phyloP scores from a whole-genome alignment of 176 grass and related monocot species.

The Zizania latifolia region DNA sequence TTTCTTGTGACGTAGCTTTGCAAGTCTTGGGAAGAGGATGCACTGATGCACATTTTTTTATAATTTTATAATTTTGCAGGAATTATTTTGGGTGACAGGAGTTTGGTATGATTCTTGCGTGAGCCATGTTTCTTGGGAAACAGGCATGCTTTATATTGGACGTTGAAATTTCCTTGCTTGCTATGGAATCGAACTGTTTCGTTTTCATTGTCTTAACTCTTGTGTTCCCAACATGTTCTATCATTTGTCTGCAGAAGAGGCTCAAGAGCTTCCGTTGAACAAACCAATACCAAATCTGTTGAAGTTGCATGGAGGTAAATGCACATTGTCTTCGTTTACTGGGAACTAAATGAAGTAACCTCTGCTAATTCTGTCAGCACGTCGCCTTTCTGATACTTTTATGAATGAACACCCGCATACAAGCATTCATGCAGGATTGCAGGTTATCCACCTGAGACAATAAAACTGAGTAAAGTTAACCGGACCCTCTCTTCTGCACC shows the following conservation, averaged over 20 bases:
- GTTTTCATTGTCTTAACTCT: too few species aligned
- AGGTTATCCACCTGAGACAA: not conserved
- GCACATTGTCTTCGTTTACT: not conserved
- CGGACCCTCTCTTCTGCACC: not conserved
- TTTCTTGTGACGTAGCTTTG: not conserved
- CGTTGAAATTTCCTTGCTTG: too few species aligned
- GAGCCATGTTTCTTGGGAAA: too few species aligned
- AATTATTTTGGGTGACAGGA: not conserved
- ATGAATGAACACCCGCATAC: not conserved
- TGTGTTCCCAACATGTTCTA: not conserved
- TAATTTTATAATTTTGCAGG: not conserved
- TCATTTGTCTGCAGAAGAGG: not conserved
- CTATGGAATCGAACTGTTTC: too few species aligned
- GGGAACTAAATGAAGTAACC: not conserved
- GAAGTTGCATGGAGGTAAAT: too few species aligned
- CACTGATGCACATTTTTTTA: not conserved
- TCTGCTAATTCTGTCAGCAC: not conserved
- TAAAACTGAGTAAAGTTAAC: not conserved
- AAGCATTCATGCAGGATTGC: not conserved
- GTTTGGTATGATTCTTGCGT: too few species aligned
- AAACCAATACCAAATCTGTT: not conserved
- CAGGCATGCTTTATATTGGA: too few species aligned
- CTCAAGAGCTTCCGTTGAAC: not conserved
- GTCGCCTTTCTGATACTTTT: not conserved
- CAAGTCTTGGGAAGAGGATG: not conserved